Percentiles rank a stretch among this genome's conserved stretches.
Conservation (phyloP, 192 early-diverging fungal species). For the Funneliformis mosseae region DNA sequence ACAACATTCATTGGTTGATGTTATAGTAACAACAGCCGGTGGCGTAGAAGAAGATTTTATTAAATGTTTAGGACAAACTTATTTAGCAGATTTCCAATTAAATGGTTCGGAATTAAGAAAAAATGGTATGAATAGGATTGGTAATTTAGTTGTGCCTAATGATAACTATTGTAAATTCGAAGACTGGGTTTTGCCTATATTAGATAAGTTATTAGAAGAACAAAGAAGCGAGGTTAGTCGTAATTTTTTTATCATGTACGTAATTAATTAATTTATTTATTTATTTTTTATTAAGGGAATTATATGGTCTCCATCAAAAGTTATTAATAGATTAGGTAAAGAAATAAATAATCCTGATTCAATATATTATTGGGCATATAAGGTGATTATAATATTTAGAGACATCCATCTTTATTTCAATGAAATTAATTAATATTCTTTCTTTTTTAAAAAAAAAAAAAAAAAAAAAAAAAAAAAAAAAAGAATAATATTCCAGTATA, state of each 20-base stretch:
- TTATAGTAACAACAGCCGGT: slow-evolving; percentile 90
- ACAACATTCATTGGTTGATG: slow-evolving; percentile 87
- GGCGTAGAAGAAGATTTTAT: slow-evolving; percentile 99
- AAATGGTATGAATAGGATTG: slow-evolving; percentile 94
- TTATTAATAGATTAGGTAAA: slow-evolving; percentile 86
- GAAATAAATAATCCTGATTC: slow-evolving; percentile 87
- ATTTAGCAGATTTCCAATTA: slow-evolving; percentile 78
- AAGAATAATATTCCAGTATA: slow-evolving; percentile 97
- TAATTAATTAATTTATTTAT: not conserved
- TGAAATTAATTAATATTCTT: slow-evolving; percentile 2
- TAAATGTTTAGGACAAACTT: slow-evolving; percentile 91
- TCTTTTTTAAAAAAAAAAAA: too few species aligned
- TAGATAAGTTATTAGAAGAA: slow-evolving; percentile 91
- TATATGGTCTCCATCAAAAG: slow-evolving; percentile 90
- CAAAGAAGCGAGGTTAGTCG: slow-evolving; percentile 72
- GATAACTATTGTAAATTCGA: slow-evolving; percentile 99
- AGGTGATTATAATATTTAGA: slow-evolving; percentile 46
- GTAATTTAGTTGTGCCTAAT: slow-evolving; percentile 97
- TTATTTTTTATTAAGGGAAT: slow-evolving; percentile 46
- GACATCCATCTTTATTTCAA: not conserved
- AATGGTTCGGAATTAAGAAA: slow-evolving; percentile 78
- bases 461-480: too few species aligned
- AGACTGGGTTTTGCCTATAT: slow-evolving; percentile 95
- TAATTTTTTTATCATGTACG: not conserved
- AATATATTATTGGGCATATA: slow-evolving; percentile 97